Evolutionary conservation across 768 basidiomycete species (phyloP).

Genomic region (Hemileccinum rubropunctum): DNA sequence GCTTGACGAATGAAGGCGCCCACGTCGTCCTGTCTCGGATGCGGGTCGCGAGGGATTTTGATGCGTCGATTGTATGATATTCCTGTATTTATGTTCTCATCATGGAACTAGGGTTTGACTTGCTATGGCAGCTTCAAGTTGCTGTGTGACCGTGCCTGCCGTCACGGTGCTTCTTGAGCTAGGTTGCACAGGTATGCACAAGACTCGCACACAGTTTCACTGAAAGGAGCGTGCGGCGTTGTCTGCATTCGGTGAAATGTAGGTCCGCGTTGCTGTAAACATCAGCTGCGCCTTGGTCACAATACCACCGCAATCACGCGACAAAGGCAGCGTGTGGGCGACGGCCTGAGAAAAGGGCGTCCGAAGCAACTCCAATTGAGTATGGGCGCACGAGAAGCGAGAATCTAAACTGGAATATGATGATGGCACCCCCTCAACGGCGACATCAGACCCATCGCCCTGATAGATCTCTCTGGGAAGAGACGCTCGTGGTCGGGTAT

Average conservation of each 20-base stretch:
- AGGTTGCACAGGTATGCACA: neutral
- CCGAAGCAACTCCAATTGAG: neutral
- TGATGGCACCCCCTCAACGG: neutral
- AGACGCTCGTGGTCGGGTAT: conserved; percentile 10
- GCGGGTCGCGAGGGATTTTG: neutral
- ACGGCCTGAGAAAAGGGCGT: conserved; percentile 1
- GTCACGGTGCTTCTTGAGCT: neutral
- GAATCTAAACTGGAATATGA: conserved; percentile 7
- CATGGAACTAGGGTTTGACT: conserved; percentile 4
- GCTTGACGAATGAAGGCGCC: conserved; percentile 5
- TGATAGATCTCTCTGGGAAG: conserved; percentile 19
- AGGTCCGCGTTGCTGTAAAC: conserved; percentile 20
- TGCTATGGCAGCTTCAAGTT: neutral
- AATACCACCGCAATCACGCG: neutral
- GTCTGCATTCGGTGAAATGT: conserved; percentile 13
- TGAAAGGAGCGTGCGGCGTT: neutral
- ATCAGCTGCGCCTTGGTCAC: conserved; percentile 8
- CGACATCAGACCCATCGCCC: conserved; percentile 3
- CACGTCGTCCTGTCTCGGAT: neutral
- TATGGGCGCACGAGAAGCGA: conserved; percentile 4
- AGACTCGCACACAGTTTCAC: neutral
- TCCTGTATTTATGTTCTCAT: neutral
- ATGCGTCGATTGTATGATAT: neutral
- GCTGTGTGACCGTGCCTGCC: conserved; percentile 12
- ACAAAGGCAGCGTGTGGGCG: conserved; percentile 1